Base-by-base conservation (phyloP, 805 yeast genomes). In the Lachancea thermotolerans region DNA sequence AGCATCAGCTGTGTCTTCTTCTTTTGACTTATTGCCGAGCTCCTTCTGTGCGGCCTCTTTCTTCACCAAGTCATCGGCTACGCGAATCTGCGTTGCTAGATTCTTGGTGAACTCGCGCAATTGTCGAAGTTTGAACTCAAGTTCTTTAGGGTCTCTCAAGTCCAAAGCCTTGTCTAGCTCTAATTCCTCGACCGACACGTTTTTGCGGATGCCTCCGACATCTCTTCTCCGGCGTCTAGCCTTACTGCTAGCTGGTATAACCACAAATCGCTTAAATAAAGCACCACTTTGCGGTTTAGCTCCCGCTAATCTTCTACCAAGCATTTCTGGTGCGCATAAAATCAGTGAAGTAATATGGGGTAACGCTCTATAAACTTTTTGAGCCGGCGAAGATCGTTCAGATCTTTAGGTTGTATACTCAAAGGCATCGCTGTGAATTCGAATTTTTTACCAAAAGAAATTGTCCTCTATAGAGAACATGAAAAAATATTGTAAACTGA, bases 71-170 rank as follows among this genome's bases (percentile, higher is more conserved):
- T 35, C 47, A 28, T 49, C 55, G 9, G 52, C 46, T 30, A 42
- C 37, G 31, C 49, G 49, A n/a, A 54, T 45, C 39, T 50, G 56
- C 14, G 49, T 48, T 32, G 51, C 50, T 12, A 60, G 35, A 32
- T 47, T 51, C 35, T 54, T 53, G 3, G 64, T 59, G 44, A 59
- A 60, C 39, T 53, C 59, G 29, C 55, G 56, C 31, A 62, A 37
- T 30, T 60, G 63, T 32, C 55, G 58, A 10, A 62, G 43, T 41
- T 60, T 62, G 28, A 53, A 52, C 16, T 55, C 56, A 4, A 48
- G 42, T 25, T 48, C 51, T 29, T 38, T 37, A 14, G 44, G 42
- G 18, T 48, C 40, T 3, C 32, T 15, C 33, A 37, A 37, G 28
- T 48, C 43, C 15, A 48, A 18, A 15, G 32, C 31, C n/a, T 41